Base-by-base conservation (phyloP, 164 flowering plant genomes). In the Annona cherimola region DNA sequence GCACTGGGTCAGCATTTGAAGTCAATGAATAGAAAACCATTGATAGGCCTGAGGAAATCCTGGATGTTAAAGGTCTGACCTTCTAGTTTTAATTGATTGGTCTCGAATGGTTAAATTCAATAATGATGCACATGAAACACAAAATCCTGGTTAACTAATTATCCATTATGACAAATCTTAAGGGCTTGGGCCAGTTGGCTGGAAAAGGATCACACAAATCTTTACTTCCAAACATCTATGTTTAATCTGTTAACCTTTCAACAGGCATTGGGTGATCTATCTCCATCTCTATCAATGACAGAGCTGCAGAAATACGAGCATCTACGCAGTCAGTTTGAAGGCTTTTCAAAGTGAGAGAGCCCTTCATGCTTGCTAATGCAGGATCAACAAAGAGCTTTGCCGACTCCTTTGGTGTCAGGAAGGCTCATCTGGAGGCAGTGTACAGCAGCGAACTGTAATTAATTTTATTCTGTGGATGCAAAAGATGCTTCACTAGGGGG, bases 271-370 rank as follows among this genome's bases (percentile, higher is more conserved):
- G 78, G 73, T 63, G 94, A 90, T 70, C 79, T 93, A 8, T 81
- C 92, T 57, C 97, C 95, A 1, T 91, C 98, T 35, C 83, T 91
- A 55, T 93, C 97, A 54, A 70, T 85, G 74, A 83, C 89, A 2
- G 97, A 91, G 78, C 91, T 93, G 35, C 83, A 75, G 78, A 93
- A 88, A 76, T 91, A 93, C n/a, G 97, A 93, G 74, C 0, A 45
- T 74, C 79, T 91, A 35, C 81, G 95, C 44, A 86, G 87, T 77
- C 97, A 90, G 71, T 86, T 91, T 68, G 92, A 93, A 87, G 59
- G 61, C 71, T 59, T 69, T 50, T 50, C 14, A 16, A 50, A 50
- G 57, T 50, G 14, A 5, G 14, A 50, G 57, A n/a, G n/a, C n/a
- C n/a, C n/a, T n/a, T n/a, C n/a, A n/a, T n/a, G n/a, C n/a, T n/a